A percentile compares a stretch with the other conserved stretches of the same genome.
These are phyloP conservation scores for Paradendryphiella salina DNA, from an alignment of 2,329 filamentous ascomycete species.

Conservation along the genomic window DNA sequence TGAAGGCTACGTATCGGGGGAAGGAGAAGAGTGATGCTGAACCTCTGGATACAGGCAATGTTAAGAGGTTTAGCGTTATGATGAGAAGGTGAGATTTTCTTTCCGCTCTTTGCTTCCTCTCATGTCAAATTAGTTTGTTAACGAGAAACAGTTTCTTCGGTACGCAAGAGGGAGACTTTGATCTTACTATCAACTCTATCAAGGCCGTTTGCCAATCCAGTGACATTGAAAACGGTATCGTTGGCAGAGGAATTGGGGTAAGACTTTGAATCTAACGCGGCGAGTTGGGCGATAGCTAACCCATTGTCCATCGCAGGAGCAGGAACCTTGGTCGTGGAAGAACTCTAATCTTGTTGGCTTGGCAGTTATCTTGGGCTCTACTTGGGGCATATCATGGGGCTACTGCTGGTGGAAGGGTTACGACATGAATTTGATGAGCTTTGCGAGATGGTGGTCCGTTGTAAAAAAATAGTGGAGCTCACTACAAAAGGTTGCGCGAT, in stretches of 20 bases:
- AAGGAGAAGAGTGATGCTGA: slow-evolving; percentile 63
- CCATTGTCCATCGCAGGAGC: slow-evolving; percentile 8
- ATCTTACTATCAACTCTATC: slow-evolving; percentile 60
- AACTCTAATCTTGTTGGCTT: slow-evolving; percentile 32
- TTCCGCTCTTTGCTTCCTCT: too few species aligned
- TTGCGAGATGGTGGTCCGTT: slow-evolving; percentile 24
- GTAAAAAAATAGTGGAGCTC: slow-evolving; percentile 4
- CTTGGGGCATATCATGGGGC: slow-evolving; percentile 27
- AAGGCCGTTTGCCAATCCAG: slow-evolving; percentile 47
- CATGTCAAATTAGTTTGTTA: slow-evolving; percentile 8
- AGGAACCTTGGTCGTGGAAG: slow-evolving; percentile 33
- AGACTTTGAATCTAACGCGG: slow-evolving; percentile 1
- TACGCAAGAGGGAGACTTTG: slow-evolving; percentile 70
- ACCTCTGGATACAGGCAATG: slow-evolving; percentile 60
- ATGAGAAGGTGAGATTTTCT: slow-evolving; percentile 67
- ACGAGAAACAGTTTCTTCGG: slow-evolving; percentile 68
- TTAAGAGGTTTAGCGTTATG: slow-evolving; percentile 76
- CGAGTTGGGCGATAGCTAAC: slow-evolving; percentile 10
- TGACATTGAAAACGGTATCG: slow-evolving; percentile 35
- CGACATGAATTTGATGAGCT: slow-evolving; percentile 29
- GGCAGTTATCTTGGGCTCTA: slow-evolving; percentile 26
- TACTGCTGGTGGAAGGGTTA: slow-evolving; percentile 33
- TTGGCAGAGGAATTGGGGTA: slow-evolving; percentile 11
- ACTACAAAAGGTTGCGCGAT: too few species aligned
- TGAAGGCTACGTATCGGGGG: slow-evolving; percentile 75